phyloP scores from a whole-genome alignment of 768 basidiomycete genomes.

The Tricholoma matsutake region DNA sequence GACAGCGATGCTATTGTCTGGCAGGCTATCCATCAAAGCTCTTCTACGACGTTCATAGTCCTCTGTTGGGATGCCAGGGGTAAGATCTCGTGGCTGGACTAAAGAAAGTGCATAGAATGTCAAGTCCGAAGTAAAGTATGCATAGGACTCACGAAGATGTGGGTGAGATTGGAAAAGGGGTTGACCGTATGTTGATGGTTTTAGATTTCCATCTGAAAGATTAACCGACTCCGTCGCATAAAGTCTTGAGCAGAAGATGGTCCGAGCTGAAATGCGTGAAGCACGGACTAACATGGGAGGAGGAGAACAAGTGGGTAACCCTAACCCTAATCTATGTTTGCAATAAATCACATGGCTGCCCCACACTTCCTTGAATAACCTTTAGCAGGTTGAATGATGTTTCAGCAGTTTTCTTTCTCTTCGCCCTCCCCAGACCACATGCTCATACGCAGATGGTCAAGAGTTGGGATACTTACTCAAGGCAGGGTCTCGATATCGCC shows the following conservation, averaged over 20 bases:
- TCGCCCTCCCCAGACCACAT: constrained; percentile 1
- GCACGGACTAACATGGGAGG: not conserved
- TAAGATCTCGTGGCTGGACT: constrained; percentile 68
- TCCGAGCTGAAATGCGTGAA: not conserved
- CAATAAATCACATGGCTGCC: no score
- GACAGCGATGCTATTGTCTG: constrained; percentile 71
- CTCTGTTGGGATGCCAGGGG: constrained; percentile 70
- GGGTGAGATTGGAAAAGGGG: constrained; percentile 77
- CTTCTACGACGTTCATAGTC: constrained; percentile 77
- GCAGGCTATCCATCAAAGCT: constrained; percentile 70
- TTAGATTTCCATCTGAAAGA: constrained; percentile 38
- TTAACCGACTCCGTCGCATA: constrained; percentile 21
- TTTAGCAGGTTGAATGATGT: no score
- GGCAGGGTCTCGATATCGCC: constrained; percentile 66
- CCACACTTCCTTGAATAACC: no score
- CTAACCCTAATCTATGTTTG: constrained; percentile 5
- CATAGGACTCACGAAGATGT: constrained; percentile 56
- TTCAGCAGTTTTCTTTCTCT: no score
- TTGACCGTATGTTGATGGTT: constrained; percentile 80
- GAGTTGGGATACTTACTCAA: constrained; percentile 49
- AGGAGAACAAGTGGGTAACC: not conserved
- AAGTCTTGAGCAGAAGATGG: not conserved
- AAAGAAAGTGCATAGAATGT: not conserved
- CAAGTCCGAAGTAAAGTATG: constrained; percentile 1
- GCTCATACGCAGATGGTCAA: constrained; percentile 30